Base-by-base conservation (phyloP, 768 basidiomycete species). In the Trametes punicea region DNA sequence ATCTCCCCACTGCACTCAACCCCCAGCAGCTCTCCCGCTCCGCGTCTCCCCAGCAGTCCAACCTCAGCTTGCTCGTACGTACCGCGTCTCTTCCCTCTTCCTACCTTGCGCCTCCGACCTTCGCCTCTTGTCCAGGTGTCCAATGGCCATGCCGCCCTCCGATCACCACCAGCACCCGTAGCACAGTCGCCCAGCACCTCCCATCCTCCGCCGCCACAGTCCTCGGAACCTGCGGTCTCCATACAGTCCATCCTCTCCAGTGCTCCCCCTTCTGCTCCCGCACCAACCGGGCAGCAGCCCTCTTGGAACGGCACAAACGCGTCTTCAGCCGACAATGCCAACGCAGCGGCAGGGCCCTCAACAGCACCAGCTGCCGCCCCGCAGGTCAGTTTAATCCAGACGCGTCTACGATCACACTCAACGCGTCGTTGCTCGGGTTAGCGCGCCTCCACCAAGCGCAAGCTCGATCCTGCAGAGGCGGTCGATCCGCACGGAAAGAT, bases 401-500 rank as follows among this genome's bases (percentile, higher is more conserved):
- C 52, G 42, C 47, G 39, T 51, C 41, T 21, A 27, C 18, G 21
- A 8, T 36, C 25, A n/a, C 44, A 25, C 46, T 62, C 64, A 66
- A 46, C 49, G 63, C 58, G 60, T 25, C 23, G 47, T 27, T 60
- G 62, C 59, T 66, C 73, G 53, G 66, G 62, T 60, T 65, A 73
- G 52, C 67, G 65, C 48, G 75, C 82, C 33, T 75, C 79, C 30
- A 76, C 77, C 38, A 92, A 92, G 72, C 88, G 90, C 60, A 91
- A 90, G 70, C 75, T 89, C 20, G 89, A 91, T 34, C 71, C 77
- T 46, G 79, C 81, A 15, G 73, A 80, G 4, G 80, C 81, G 30
- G 75, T 80, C 3, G 87, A 89, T 59, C 71, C 83, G 1, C 88
- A 90, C 62, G 79, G 75, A 62, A 92, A 92, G 77, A 91, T 91